A percentile compares a stretch with the other conserved stretches of the same genome.
These are phyloP conservation scores for Diplotaxis tenuifolia DNA, from an alignment of 345 rosid genomes.

Conservation along the genomic window DNA sequence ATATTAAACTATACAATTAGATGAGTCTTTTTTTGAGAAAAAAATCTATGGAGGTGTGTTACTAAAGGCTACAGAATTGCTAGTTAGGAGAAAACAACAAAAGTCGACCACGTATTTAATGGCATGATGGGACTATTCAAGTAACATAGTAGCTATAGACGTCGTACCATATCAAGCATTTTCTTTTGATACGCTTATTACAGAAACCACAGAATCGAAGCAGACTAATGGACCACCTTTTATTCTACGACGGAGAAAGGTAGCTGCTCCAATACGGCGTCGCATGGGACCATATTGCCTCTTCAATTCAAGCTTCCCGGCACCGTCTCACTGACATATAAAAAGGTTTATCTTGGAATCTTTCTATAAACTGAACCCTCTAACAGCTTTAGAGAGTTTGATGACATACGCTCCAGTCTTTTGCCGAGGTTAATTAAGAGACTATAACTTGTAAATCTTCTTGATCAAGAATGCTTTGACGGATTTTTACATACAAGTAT, in stretches of 20 bases:
- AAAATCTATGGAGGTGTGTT: not conserved
- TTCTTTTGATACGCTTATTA: constrained; percentile 1
- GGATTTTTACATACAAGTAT: too few relatives aligned
- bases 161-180: constrained; percentile 20
- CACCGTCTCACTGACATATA: constrained; percentile 10
- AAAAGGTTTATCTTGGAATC: constrained; percentile 19
- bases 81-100: not conserved
- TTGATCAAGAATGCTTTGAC: not conserved
- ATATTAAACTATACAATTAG: not conserved
- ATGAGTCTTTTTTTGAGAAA: not conserved
- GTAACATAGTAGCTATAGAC: constrained; percentile 31
- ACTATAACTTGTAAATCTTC: constrained; percentile 2
- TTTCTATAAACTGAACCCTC: constrained; percentile 6
- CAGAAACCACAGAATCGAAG: constrained; percentile 22
- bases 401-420: not conserved
- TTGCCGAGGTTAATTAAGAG: not conserved
- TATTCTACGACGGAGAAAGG: constrained; percentile 16
- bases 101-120: not conserved
- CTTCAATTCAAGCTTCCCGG: constrained; percentile 29
- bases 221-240: constrained; percentile 18
- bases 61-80: not conserved
- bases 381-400: not conserved
- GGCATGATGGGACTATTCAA: constrained; percentile 21
- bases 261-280: constrained; percentile 29
- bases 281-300: constrained; percentile 27